These are phyloP conservation scores for Nevesoporus exiguus DNA, from an alignment of 768 basidiomycete genomes.

Conservation along the genomic window DNA sequence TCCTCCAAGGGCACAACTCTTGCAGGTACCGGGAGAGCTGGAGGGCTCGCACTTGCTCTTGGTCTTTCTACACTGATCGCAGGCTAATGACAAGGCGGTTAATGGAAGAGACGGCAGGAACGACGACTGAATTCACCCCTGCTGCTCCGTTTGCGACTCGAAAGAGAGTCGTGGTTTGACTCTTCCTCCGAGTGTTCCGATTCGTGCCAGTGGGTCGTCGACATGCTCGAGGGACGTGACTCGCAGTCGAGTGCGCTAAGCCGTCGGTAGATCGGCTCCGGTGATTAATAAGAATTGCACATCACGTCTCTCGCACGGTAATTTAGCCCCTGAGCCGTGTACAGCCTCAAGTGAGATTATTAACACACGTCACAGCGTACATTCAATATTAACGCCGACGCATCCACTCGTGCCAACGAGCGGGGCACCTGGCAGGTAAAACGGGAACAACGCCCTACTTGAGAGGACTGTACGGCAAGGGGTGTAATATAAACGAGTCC, in stretches of 20 bases:
- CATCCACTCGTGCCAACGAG: background rate
- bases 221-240: constrained; percentile 21
- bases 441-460: constrained; percentile 44
- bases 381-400: background rate
- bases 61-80: constrained; percentile 84
- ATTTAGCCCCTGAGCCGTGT: constrained; percentile 12
- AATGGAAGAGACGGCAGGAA: constrained; percentile 6
- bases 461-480: constrained; percentile 81
- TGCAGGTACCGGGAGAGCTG: constrained; percentile 49
- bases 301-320: constrained; percentile 20
- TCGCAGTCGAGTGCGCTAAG: constrained; percentile 1
- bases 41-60: constrained; percentile 82
- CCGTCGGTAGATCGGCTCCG: background rate
- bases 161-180: constrained; percentile 37
- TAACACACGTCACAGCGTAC: background rate
- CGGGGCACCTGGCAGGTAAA: background rate
- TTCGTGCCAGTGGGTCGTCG: constrained; percentile 46
- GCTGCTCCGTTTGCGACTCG: constrained; percentile 59
- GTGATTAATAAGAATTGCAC: constrained; percentile 6
- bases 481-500: constrained; percentile 81
- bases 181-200: constrained; percentile 64
- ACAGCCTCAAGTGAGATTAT: background rate
- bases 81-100: constrained; percentile 46
- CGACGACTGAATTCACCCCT: constrained; percentile 41
- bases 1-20: constrained; percentile 57